Conservation (phyloP, 345 rosid species). For the Pistacia integerrima region DNA sequence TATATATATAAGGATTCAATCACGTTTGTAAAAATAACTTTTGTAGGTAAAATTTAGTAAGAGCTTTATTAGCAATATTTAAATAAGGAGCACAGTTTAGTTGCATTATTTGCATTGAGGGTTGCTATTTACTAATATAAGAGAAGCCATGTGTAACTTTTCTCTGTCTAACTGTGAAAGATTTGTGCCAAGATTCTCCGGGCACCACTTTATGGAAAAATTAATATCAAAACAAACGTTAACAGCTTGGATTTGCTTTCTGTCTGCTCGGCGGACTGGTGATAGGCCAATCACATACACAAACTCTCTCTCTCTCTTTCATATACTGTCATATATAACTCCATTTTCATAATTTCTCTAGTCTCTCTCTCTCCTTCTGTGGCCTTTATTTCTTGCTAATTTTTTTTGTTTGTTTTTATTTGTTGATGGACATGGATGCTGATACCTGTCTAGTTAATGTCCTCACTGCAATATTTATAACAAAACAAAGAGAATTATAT, state of each 20-base stretch:
- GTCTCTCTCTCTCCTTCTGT: neutral
- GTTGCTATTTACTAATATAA: neutral
- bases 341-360: neutral
- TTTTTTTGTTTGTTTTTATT: neutral
- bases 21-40: too few relatives aligned
- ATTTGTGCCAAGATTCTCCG: constrained; percentile 79
- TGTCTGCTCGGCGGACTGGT: constrained; percentile 38
- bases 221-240: constrained; percentile 42
- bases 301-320: neutral
- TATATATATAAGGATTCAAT: too few relatives aligned
- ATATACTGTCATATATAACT: neutral
- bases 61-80: neutral
- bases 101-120: neutral
- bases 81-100: neutral
- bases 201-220: constrained; percentile 69
- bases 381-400: neutral
- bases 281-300: neutral
- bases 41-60: too few relatives aligned
- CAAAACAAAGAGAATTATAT: constrained; percentile 8
- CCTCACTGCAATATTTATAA: constrained; percentile 10
- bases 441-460: constrained; percentile 19
- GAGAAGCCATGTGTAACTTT: constrained; percentile 20
- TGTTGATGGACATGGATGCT: constrained; percentile 15
- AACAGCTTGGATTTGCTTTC: constrained; percentile 61
- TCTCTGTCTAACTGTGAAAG: constrained; percentile 56